These are phyloP conservation scores for Arthromyces matolae DNA, from an alignment of 768 basidiomycete species.

Conservation along the genomic window DNA sequence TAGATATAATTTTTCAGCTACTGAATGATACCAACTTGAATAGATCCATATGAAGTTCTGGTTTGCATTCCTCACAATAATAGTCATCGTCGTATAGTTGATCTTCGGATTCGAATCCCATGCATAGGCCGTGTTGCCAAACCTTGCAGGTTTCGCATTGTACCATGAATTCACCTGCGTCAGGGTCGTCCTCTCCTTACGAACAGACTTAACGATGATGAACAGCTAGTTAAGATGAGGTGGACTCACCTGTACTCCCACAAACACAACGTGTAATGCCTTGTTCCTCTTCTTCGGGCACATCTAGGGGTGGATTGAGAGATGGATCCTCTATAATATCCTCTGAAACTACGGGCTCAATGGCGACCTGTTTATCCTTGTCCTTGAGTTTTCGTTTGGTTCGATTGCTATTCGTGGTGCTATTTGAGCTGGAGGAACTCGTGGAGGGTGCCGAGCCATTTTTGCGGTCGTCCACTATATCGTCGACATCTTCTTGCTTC, in stretches of 20 bases:
- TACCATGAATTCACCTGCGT: constrained; percentile 95
- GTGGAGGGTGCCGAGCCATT: constrained; percentile 32
- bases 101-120: constrained; percentile 83
- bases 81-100: constrained; percentile 77
- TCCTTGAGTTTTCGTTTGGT: constrained; percentile 67
- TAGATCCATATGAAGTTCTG: constrained; percentile 79
- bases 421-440: constrained; percentile 27
- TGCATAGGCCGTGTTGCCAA: constrained; percentile 97
- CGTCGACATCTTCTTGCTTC: constrained; percentile 75
- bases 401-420: constrained; percentile 29
- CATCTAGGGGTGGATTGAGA: constrained; percentile 37
- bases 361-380: constrained; percentile 34
- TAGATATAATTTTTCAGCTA: constrained; percentile 17
- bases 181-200: constrained; percentile 65
- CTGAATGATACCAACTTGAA: constrained; percentile 56
- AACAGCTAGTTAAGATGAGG: constrained; percentile 8
- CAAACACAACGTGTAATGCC: constrained; percentile 83
- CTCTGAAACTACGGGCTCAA: constrained; percentile 23
- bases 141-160: constrained; percentile 96
- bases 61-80: constrained; percentile 90
- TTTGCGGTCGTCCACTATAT: constrained; percentile 54
- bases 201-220: constrained; percentile 23
- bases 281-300: constrained; percentile 56
- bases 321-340: constrained; percentile 22
- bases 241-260: constrained; percentile 66